Conservation (phyloP, 2,329 filamentous ascomycete species). For the Penicillium sp. region DNA sequence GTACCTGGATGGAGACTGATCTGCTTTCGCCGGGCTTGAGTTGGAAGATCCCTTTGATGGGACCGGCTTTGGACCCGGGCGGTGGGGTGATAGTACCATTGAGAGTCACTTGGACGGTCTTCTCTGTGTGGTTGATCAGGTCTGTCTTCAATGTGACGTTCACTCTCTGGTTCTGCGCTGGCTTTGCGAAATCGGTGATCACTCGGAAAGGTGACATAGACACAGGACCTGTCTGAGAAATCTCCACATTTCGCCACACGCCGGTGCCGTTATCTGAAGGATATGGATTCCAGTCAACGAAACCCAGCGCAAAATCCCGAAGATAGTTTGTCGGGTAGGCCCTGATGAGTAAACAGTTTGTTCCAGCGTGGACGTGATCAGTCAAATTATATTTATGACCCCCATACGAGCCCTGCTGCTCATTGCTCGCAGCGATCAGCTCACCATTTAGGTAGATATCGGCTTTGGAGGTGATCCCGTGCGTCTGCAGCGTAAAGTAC, state of each 20-base stretch:
- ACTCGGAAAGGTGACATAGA: conserved; percentile 49
- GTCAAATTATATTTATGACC: conserved; percentile 61
- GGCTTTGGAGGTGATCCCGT: conserved; percentile 62
- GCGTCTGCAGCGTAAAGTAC: conserved; percentile 57
- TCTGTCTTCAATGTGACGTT: conserved; percentile 43
- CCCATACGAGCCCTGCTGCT: conserved; percentile 59
- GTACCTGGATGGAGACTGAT: conserved; percentile 42
- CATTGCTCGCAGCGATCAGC: conserved; percentile 50
- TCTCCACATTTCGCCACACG: conserved; percentile 60
- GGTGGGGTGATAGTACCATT: conserved; percentile 23
- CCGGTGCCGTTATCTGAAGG: conserved; percentile 65
- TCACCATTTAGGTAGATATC: conserved; percentile 63
- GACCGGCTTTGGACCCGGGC: conserved; percentile 9
- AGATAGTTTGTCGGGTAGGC: conserved; percentile 62
- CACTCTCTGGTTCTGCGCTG: conserved; percentile 39
- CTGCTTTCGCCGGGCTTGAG: conserved; percentile 43
- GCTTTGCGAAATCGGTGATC: conserved; percentile 43
- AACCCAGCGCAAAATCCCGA: conserved; percentile 60
- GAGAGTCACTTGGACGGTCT: conserved; percentile 20
- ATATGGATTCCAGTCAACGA: conserved; percentile 64
- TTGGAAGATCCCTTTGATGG: conserved; percentile 37
- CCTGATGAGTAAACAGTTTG: conserved; percentile 56
- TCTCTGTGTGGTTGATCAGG: conserved; percentile 37
- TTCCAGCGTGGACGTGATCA: conserved; percentile 33
- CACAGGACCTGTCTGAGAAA: conserved; percentile 58